These are phyloP conservation scores for Trametopsis cervina DNA, from an alignment of 768 basidiomycete species.

Conservation along the genomic window DNA sequence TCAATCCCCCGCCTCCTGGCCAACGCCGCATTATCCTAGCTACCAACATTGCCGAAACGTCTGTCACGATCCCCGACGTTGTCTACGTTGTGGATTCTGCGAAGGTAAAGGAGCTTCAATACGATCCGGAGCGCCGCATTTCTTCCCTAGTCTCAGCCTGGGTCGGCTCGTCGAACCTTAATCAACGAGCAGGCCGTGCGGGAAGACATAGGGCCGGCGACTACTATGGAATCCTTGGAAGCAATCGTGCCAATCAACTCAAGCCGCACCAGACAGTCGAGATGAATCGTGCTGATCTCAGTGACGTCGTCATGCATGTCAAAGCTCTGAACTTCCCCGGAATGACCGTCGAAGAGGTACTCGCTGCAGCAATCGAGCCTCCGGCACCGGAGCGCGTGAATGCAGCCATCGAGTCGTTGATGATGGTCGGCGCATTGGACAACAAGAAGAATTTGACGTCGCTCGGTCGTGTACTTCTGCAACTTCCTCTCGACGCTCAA, in stretches of 20 bases:
- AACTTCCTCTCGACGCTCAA: slow-evolving; percentile 84
- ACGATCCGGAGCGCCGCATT: slow-evolving; percentile 84
- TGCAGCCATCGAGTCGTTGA: slow-evolving; percentile 72
- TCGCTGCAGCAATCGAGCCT: slow-evolving; percentile 81
- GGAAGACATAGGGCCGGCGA: slow-evolving; percentile 88
- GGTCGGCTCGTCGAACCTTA: slow-evolving; percentile 86
- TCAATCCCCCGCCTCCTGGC: slow-evolving; percentile 71
- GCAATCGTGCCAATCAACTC: slow-evolving; percentile 49
- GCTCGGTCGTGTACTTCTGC: slow-evolving; percentile 81
- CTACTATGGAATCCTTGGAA: slow-evolving; percentile 81
- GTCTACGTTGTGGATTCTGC: slow-evolving; percentile 91
- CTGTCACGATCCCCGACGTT: slow-evolving; percentile 91
- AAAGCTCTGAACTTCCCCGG: slow-evolving; percentile 87
- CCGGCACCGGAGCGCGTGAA: slow-evolving; percentile 70
- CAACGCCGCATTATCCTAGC: slow-evolving; percentile 85
- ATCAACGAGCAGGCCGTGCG: slow-evolving; percentile 88
- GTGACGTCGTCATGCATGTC: slow-evolving; percentile 93
- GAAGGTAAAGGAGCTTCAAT: slow-evolving; percentile 82
- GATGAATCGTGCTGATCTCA: slow-evolving; percentile 88
- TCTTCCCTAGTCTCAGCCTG: slow-evolving; percentile 86
- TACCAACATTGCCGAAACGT: slow-evolving; percentile 95
- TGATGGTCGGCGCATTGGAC: slow-evolving; percentile 86
- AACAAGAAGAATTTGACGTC: slow-evolving; percentile 70
- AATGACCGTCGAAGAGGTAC: slow-evolving; percentile 81
- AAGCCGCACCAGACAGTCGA: slow-evolving; percentile 85